A percentile compares a stretch with the other conserved stretches of the same genome.
These are phyloP conservation scores for Glycine tomentella DNA, from an alignment of 306 rosid genomes.

Conservation along the genomic window DNA sequence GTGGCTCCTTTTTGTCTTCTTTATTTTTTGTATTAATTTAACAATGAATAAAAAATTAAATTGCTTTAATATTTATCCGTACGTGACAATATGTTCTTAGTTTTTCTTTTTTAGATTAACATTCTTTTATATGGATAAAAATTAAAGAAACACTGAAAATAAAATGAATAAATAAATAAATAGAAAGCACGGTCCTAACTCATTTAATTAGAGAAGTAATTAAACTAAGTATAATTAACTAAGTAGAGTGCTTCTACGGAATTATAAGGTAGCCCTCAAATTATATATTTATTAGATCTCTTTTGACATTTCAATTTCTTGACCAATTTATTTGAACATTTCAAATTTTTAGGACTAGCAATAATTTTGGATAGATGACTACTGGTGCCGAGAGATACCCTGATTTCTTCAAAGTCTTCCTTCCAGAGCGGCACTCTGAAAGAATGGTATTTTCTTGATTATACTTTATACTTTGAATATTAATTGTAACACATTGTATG, in stretches of 20 bases:
- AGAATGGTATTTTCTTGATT: slow-evolving; percentile 47
- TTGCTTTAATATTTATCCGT: too few relatives aligned
- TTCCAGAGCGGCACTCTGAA: neutral
- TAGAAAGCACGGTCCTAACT: neutral
- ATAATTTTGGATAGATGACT: slow-evolving; percentile 31
- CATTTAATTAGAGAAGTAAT: neutral
- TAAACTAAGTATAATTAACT: too few relatives aligned
- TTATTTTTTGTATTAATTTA: too few relatives aligned
- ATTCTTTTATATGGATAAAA: too few relatives aligned
- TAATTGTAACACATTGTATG: neutral
- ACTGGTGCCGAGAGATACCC: slow-evolving; percentile 10
- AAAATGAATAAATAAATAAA: too few relatives aligned
- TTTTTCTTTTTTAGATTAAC: too few relatives aligned
- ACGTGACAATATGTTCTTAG: too few relatives aligned
- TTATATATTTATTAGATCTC: neutral
- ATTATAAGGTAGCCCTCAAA: neutral
- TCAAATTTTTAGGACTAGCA: neutral
- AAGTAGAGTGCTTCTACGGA: neutral
- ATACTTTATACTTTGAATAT: neutral
- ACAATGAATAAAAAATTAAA: too few relatives aligned
- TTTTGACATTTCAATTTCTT: slow-evolving; percentile 20
- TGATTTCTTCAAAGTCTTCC: slow-evolving; percentile 51
- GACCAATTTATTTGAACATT: neutral
- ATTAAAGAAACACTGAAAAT: too few relatives aligned
- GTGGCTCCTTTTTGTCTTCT: too few relatives aligned